These are phyloP conservation scores for Erysimum cheiri DNA, from an alignment of 441 rosid species.

Conservation along the genomic window DNA sequence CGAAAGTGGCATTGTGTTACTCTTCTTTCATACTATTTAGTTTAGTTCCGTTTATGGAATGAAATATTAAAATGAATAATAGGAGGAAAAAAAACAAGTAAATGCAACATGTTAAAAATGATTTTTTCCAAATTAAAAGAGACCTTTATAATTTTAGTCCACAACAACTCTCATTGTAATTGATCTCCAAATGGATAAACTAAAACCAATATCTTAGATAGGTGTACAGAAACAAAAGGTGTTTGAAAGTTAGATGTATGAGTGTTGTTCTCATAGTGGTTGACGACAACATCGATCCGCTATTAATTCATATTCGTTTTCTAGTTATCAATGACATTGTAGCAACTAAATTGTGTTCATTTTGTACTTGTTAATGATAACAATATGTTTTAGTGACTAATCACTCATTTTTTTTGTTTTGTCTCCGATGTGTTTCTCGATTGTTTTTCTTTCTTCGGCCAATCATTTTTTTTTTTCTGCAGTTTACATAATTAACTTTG, in stretches of 20 bases:
- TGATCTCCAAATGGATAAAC: neutral
- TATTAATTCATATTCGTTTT: neutral
- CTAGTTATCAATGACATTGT: too few relatives aligned
- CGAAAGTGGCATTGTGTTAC: constrained; percentile 25
- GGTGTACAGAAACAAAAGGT: too few relatives aligned
- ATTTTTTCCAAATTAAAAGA: neutral
- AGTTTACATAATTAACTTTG: too few relatives aligned
- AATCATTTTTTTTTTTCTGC: too few relatives aligned
- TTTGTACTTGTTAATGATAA: too few relatives aligned
- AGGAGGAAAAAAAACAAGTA: neutral
- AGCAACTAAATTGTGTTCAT: too few relatives aligned
- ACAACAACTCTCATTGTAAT: neutral
- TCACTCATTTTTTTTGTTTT: too few relatives aligned
- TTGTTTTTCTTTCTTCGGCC: too few relatives aligned
- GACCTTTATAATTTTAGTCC: neutral
- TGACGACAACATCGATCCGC: neutral
- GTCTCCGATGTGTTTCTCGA: too few relatives aligned
- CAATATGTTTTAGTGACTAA: too few relatives aligned
- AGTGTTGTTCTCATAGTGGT: neutral
- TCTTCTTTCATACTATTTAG: constrained; percentile 2
- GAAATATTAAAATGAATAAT: neutral
- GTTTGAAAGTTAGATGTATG: neutral
- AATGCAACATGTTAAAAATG: neutral
- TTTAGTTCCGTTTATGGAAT: neutral
- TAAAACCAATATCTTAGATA: neutral